Base-by-base conservation (phyloP, 495 filamentous ascomycete genomes). In the Parathielavia hyrcaniae region DNA sequence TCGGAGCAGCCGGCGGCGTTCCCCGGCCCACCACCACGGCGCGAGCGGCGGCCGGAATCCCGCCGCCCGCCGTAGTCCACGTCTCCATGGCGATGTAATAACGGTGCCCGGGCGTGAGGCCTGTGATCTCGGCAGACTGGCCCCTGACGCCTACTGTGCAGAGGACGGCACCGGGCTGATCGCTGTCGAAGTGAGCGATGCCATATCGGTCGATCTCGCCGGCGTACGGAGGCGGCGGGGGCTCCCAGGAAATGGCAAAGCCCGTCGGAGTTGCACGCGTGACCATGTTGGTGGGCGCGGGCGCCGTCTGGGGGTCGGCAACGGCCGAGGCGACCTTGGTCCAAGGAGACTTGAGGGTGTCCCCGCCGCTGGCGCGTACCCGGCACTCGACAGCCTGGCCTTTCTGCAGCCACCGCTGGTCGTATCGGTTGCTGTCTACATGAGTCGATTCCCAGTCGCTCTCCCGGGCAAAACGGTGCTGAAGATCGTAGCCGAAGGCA, bases 401-500 rank as follows among this genome's bases (percentile, higher is more conserved):
- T 9, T 19, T 5, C 2, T 10, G 48, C 23, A 57, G 50, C 9
- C 14, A 22, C 13, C 16, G 41, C 34, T 49, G 40, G 56, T 65
- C 56, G 32, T 58, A 54, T 0, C 52, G 49, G 36, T 56, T 55
- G 19, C 36, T 16, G 5, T 38, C 4, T 6, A 50, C 34, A 45
- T 52, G 56, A 16, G 26, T 14, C 2, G 32, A 4, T 0, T 35
- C 12, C 56, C 61, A 58, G 20, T 36, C 17, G 23, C 19, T 2
- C 1, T 26, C 34, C 13, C 51, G 45, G 17, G 32, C 48, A 10
- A 55, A 19, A 14, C 62, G 57, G 9, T 32, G 40, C 16, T 58
- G 50, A 0, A 68, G n/a, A 14, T 69, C 62, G 38, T 69, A 69
- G 16, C 57, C 59, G 26, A 46, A 63, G 1, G 67, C 67, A 17